Evolutionary conservation across 768 basidiomycete genomes (phyloP), one percentile per base, ranked within the genome.

Genomic region (Russula brevipes): DNA sequence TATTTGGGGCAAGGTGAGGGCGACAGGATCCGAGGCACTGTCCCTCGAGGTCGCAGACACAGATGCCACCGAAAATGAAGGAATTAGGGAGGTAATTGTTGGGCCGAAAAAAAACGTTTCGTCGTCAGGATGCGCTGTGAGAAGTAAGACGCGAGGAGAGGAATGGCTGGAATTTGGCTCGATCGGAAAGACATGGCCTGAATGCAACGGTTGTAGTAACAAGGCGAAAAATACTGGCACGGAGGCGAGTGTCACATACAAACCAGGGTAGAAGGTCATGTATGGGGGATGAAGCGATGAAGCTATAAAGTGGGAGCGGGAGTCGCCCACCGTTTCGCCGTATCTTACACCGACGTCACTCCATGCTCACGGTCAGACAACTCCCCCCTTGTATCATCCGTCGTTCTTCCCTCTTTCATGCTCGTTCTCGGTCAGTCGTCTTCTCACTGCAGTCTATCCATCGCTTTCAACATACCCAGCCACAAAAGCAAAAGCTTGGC

Each of bases 101-200:
- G 94, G 94, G 4, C 86, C 85, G 72, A 98, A 98, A 80, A 98
- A 98, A 81, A 95, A 83, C 72, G 85, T 86, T 76, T 97, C 94
- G 72, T 98, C 94, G 71, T 97, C 94, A 2, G 94, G 94, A 72
- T 98, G 94, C 33, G 94, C 93, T 0, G 94, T 96, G 50, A 98
- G 73, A 3, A 97, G 73, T 42, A 94, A 77, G 39, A 90, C 71
- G 66, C 69, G 61, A 46, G 52, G 60, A 14, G 62, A 38, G 45
- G 41, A 33, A 6, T 9, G 38, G 16, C 12, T 31, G 42, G 7
- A 24, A 24, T 54, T 14, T 12, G 19, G 31, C 1, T n/a, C 24
- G n/a, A n/a, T 24, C 7, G 31, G 17, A 46, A 57, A 46, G 33
- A 36, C 8, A 35, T 54, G 11, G 55, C 16, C 38, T 41, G 41